Base-by-base conservation (phyloP, 1,284 basidiomycete species). In the Irpex sp. region DNA sequence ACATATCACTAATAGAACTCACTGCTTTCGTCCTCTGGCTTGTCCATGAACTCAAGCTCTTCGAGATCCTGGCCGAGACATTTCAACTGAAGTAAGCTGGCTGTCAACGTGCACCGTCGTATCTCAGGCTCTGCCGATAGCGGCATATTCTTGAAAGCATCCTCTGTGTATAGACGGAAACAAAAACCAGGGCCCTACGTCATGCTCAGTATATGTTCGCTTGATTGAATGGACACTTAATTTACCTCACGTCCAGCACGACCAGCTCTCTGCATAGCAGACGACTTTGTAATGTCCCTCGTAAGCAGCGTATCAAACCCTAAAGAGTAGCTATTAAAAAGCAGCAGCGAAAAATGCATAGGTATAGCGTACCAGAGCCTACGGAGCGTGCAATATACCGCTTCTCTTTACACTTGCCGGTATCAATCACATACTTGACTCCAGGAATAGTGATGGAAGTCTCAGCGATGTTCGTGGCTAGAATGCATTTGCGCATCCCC, bases 381-480 rank as follows among this genome's bases (percentile, higher is more conserved):
- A 81, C 81, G 62, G 87, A 78, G 69, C 82, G 81, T 51, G 88
- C 85, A 51, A 94, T 74, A 75, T 92, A 96, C 63, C 91, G 85
- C 77, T 97, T 97, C 76, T 98, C 96, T 76, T 99, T 99, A 71
- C 92, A 94, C 75, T 96, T 91, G 0, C 96, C 96, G 0, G 93
- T 91, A 76, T 99, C 97, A 57, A 99, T 91, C 5, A 99, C 97
- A 74, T 94, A 98, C 64, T 87, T 91, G 61, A 99, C 91, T 1
- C 96, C 96, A 4, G 96, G 95, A 70, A 99, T 97, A 3, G 97
- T 99, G 75, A 99, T 93, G 21, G 93, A 95, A 0, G 97, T 99
- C 76, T 99, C 97, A n/a, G 97, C 96, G 60, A 98, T 95, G 75
- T 97, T 98, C 13, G 96, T 98, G 0, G 95, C 91, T 34, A 99